A percentile compares a stretch with the other conserved stretches of the same genome.
These are phyloP conservation scores for Ogataea sp. DNA, from an alignment of 805 yeast genomes.

Conservation along the genomic window DNA sequence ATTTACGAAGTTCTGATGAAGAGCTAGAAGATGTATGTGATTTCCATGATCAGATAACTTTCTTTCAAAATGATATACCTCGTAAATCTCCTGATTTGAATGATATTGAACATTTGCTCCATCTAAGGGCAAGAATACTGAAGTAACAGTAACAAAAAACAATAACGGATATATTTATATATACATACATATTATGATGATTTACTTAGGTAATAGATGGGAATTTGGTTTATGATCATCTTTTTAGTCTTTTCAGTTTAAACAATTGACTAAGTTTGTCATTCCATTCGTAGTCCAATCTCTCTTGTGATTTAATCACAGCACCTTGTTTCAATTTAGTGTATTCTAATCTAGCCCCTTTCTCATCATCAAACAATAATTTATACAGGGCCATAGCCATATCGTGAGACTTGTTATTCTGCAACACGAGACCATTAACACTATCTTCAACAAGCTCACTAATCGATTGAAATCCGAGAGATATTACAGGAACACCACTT, in stretches of 20 bases:
- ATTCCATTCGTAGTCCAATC: conserved; percentile 80
- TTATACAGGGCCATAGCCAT: conserved; percentile 18
- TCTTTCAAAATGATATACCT: conserved; percentile 19
- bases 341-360: conserved; percentile 11
- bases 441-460: conserved; percentile 65
- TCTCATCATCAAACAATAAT: conserved; percentile 19
- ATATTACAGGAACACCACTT: conserved; percentile 85
- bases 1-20: conserved; percentile 14
- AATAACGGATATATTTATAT: too few species aligned
- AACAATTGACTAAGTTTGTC: conserved; percentile 28
- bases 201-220: too few species aligned
- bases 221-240: too few species aligned
- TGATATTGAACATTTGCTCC: conserved; percentile 22
- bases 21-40: background rate
- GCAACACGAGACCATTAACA: conserved; percentile 60
- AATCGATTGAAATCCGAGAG: conserved; percentile 70
- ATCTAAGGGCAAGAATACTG: conserved; percentile 9
- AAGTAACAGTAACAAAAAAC: background rate
- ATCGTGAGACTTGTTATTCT: conserved; percentile 31
- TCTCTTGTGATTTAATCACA: conserved; percentile 48
- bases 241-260: background rate
- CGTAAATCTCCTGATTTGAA: conserved; percentile 24
- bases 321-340: conserved; percentile 66
- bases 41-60: conserved; percentile 1
- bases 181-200: too few species aligned